These are phyloP conservation scores for Helotiales sp. DNA, from an alignment of 2,329 filamentous ascomycete genomes.

Conservation along the genomic window DNA sequence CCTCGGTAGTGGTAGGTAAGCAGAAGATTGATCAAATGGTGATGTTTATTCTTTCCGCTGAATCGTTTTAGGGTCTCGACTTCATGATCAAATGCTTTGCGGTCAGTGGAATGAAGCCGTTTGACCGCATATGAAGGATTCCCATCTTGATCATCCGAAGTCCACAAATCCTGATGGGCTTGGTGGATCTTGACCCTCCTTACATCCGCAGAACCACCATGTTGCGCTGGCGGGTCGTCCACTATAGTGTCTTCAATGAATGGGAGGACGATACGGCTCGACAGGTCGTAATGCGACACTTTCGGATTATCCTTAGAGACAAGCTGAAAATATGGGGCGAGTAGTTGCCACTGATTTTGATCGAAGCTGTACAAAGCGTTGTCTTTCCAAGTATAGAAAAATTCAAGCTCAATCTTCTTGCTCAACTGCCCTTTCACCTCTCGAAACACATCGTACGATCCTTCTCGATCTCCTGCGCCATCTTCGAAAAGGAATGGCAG, in stretches of 20 bases:
- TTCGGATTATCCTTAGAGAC: not conserved
- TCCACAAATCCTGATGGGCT: not conserved
- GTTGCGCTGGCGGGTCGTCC: not conserved
- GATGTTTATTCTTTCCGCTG: not conserved
- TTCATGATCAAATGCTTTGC: not conserved
- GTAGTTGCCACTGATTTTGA: not conserved
- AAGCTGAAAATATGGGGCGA: not conserved
- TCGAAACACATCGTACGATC: not conserved
- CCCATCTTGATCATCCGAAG: not conserved
- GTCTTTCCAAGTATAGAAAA: not conserved
- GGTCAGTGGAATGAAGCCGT: not conserved
- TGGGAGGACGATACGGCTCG: not conserved
- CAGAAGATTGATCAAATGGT: not conserved
- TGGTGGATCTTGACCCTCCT: not conserved
- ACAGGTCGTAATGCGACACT: not conserved
- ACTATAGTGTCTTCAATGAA: not conserved
- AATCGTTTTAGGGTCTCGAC: not conserved
- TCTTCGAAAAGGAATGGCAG: not conserved
- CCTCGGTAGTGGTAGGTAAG: not conserved
- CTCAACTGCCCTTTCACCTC: not conserved
- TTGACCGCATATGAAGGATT: not conserved
- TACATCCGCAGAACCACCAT: not conserved
- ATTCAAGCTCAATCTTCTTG: not conserved
- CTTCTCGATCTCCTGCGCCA: not conserved
- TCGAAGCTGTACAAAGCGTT: not conserved